phyloP scores from a whole-genome alignment of 1,139 yeast genomes.

The Scheffersomyces segobiensis region DNA sequence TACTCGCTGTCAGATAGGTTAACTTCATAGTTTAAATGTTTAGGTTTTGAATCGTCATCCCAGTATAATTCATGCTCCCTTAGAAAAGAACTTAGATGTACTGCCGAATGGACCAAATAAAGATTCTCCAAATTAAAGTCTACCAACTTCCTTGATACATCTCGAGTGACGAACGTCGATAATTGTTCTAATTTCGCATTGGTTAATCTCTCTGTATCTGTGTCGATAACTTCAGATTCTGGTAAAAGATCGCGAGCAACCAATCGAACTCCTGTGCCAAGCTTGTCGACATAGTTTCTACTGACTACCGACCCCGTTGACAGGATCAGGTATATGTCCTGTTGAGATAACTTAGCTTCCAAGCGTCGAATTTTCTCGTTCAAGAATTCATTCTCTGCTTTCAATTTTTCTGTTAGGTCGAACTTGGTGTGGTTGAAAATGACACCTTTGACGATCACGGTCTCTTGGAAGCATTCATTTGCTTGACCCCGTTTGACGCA shows the following conservation, averaged over 20 bases:
- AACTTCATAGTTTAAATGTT: slow-evolving; percentile 7
- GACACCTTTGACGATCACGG: not conserved
- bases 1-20: slow-evolving; percentile 17
- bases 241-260: too few species aligned
- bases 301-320: too few species aligned
- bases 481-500: not conserved
- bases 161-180: slow-evolving; percentile 5
- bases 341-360: too few species aligned
- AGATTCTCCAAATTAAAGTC: slow-evolving; percentile 12
- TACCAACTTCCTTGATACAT: slow-evolving; percentile 5
- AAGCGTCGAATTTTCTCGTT: too few species aligned
- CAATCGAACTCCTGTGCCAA: too few species aligned
- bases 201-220: too few species aligned
- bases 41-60: not conserved
- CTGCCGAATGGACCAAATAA: slow-evolving; percentile 13
- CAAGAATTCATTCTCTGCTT: too few species aligned
- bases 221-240: too few species aligned
- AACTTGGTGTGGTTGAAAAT: not conserved
- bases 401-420: too few species aligned
- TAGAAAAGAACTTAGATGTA: slow-evolving; percentile 11
- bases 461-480: not conserved
- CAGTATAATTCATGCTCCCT: slow-evolving; percentile 14
- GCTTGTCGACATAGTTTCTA: too few species aligned
- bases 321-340: too few species aligned
- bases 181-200: slow-evolving; percentile 1